Evolutionary conservation across 1,284 basidiomycete genomes (phyloP).

Genomic region (Apiotrichum mycotoxinovorans): DNA sequence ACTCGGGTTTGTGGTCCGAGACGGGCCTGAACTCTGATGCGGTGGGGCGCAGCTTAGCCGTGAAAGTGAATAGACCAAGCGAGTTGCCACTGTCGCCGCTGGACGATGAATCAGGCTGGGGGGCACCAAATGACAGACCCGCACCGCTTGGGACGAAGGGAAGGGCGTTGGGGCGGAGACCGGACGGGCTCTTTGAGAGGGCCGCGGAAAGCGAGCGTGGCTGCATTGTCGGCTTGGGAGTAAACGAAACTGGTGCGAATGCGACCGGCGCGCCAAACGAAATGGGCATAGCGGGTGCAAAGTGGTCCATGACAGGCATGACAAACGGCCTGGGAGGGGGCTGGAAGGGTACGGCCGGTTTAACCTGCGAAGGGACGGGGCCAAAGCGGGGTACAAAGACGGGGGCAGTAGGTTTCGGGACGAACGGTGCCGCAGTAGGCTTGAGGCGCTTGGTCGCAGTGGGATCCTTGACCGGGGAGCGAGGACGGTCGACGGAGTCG

Average conservation of each 20-base stretch:
- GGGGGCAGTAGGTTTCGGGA: not conserved
- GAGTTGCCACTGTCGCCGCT: not conserved
- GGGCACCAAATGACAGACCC: not conserved
- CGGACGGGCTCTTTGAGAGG: not conserved
- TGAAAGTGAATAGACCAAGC: slow-evolving; percentile 18
- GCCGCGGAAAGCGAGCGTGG: not conserved
- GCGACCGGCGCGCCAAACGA: no score
- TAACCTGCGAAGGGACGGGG: no score
- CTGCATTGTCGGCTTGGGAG: not conserved
- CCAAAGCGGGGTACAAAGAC: not conserved
- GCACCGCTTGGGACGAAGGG: not conserved
- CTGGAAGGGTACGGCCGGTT: no score
- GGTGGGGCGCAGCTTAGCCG: slow-evolving; percentile 11
- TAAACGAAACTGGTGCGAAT: not conserved
- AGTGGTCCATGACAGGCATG: no score
- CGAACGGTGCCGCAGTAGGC: not conserved
- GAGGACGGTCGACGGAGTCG: not conserved
- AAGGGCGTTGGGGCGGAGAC: slow-evolving; percentile 1
- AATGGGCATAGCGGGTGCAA: no score
- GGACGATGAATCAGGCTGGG: not conserved
- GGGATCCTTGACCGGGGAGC: not conserved
- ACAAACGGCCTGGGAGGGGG: no score
- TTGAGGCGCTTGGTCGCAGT: not conserved
- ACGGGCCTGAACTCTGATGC: slow-evolving; percentile 8
- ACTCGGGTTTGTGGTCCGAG: not conserved